Percentiles rank a stretch among this genome's conserved stretches.
phyloP scores from a whole-genome alignment of 2,329 filamentous ascomycete species.

The Herpomyces periplanetae region DNA sequence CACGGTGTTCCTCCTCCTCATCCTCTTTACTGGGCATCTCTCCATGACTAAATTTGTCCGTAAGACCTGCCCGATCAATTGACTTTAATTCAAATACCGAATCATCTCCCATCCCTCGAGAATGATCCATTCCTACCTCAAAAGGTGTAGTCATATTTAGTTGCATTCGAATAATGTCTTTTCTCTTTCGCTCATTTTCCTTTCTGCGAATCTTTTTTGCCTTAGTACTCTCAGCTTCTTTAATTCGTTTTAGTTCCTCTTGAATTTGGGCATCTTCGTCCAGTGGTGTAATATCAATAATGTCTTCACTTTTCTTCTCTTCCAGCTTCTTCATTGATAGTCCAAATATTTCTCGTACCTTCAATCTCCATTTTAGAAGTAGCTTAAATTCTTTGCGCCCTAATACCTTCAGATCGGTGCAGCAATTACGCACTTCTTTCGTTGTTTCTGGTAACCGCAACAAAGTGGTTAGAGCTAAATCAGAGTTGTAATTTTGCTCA shows the following conservation, averaged over 20 bases:
- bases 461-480: constrained; percentile 52
- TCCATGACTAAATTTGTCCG: constrained; percentile 27
- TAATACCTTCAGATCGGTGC: constrained; percentile 48
- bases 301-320: constrained; percentile 16
- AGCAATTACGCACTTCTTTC: constrained; percentile 34
- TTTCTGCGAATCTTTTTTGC: constrained; percentile 48
- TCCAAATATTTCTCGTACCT: constrained; percentile 60
- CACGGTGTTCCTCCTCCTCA: constrained; percentile 13
- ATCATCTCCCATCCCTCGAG: constrained; percentile 33
- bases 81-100: constrained; percentile 54
- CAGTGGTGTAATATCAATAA: constrained; percentile 52
- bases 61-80: constrained; percentile 31
- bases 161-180: constrained; percentile 80
- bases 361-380: constrained; percentile 55
- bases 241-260: constrained; percentile 42
- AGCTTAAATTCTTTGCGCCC: constrained; percentile 80
- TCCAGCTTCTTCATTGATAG: constrained; percentile 29
- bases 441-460: constrained; percentile 59
- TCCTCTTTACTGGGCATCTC: constrained; percentile 31
- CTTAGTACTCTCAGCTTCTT: constrained; percentile 31
- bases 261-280: constrained; percentile 75
- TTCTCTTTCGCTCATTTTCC: constrained; percentile 76
- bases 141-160: constrained; percentile 84
- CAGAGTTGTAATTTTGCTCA: constrained; percentile 26
- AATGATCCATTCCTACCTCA: constrained; percentile 73